Percentiles rank a stretch among this genome's conserved stretches.
Evolutionary conservation across 2,329 filamentous ascomycete genomes (phyloP).

Genomic region (Chrysoporthe cubensis): DNA sequence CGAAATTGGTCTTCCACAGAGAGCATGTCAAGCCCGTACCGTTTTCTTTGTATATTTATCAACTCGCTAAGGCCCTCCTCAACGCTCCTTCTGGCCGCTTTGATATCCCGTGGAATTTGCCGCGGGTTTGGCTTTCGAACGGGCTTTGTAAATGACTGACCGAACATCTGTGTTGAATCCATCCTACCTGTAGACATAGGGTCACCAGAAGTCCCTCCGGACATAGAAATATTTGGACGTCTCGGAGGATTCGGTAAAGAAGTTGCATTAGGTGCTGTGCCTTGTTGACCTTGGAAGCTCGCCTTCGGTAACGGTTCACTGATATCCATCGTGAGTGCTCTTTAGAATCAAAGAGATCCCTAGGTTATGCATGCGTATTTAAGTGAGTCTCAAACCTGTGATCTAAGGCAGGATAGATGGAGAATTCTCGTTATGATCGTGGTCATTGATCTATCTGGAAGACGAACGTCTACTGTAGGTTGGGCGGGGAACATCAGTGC

Average conservation of each 20-base stretch:
- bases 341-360: not conserved
- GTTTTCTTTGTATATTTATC: conserved; percentile 39
- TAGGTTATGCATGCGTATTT: not conserved
- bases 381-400: not conserved
- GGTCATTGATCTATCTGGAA: too few relatives aligned
- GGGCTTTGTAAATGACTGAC: not conserved
- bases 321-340: not conserved
- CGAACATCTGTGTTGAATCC: not conserved
- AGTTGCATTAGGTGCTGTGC: not conserved
- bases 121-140: not conserved
- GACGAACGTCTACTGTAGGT: not conserved
- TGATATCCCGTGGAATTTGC: conserved; percentile 32
- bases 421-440: not conserved
- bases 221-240: not conserved
- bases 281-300: not conserved
- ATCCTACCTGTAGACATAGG: not conserved
- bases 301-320: not conserved
- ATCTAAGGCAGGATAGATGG: not conserved
- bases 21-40: conserved; percentile 33
- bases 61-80: conserved; percentile 43
- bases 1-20: conserved; percentile 50
- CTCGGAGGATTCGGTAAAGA: not conserved
- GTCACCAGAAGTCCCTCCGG: not conserved
- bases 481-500: not conserved
- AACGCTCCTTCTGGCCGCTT: conserved; percentile 30